Conservation (phyloP, 805 yeast genomes). For the Saccharomycopsis fodiens region DNA sequence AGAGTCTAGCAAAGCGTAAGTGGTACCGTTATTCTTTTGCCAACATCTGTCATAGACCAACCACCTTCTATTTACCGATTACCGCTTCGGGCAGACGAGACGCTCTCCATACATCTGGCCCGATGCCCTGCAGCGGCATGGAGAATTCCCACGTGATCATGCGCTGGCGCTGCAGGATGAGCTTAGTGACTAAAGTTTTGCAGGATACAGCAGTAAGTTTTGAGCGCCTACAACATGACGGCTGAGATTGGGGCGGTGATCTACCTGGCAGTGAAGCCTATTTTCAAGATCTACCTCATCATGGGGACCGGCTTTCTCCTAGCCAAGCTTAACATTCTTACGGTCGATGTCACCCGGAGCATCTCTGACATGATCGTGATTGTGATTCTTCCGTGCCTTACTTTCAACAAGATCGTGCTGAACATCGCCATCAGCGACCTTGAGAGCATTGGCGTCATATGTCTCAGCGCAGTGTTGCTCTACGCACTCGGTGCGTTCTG, state of each 20-base stretch:
- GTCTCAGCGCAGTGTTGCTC: conserved; percentile 39
- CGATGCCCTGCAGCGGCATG: neutral
- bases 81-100: neutral
- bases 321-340: conserved; percentile 53
- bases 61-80: conserved; percentile 2
- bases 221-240: neutral
- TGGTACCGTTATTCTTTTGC: too few relatives aligned
- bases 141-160: too few relatives aligned
- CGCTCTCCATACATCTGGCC: neutral
- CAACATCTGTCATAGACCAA: too few relatives aligned
- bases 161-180: neutral
- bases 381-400: conserved; percentile 66
- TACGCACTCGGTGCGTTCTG: conserved; percentile 39
- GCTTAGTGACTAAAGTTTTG: neutral
- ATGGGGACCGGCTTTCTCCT: conserved; percentile 58
- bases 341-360: conserved; percentile 62
- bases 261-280: conserved; percentile 79
- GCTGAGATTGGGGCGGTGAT: conserved; percentile 52
- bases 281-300: conserved; percentile 71
- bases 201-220: neutral
- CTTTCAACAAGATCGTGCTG: conserved; percentile 63
- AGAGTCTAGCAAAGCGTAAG: too few relatives aligned
- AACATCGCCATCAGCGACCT: conserved; percentile 63
- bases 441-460: conserved; percentile 59
- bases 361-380: conserved; percentile 62